Evolutionary conservation across 768 basidiomycete species (phyloP).

Genomic region (Polyporus arcularius): DNA sequence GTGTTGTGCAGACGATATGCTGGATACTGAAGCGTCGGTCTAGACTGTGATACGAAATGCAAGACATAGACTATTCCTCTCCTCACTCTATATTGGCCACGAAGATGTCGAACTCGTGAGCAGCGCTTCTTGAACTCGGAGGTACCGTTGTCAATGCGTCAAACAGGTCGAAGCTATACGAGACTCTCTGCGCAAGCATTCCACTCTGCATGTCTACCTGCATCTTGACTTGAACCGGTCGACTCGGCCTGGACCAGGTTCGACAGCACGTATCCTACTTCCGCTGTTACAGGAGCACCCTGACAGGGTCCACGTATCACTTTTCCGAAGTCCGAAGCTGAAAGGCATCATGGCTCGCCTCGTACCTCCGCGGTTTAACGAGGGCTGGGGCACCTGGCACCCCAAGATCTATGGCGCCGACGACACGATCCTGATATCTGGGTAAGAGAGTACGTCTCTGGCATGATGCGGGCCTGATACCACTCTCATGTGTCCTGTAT

Average conservation of each 20-base stretch:
- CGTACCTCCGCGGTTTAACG: conserved; percentile 92
- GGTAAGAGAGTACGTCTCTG: conserved; percentile 55
- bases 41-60: conserved; percentile 83
- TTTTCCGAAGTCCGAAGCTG: conserved; percentile 89
- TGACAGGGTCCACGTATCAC: conserved; percentile 68
- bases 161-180: conserved; percentile 71
- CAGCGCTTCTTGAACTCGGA: conserved; percentile 11
- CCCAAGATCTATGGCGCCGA: conserved; percentile 95
- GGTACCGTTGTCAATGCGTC: not conserved
- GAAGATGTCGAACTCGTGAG: conserved; percentile 79
- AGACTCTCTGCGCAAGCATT: conserved; percentile 57
- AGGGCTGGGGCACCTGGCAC: conserved; percentile 96
- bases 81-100: conserved; percentile 85
- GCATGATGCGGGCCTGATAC: not conserved
- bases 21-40: not conserved
- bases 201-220: conserved; percentile 65
- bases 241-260: conserved; percentile 69
- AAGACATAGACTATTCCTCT: conserved; percentile 79
- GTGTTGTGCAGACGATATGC: not conserved
- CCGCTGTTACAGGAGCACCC: conserved; percentile 77
- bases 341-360: conserved; percentile 70
- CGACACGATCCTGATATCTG: conserved; percentile 89
- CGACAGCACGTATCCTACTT: conserved; percentile 66
- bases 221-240: conserved; percentile 82
- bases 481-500: not conserved